phyloP scores from a whole-genome alignment of 768 basidiomycete genomes.

The Russula brevipes region DNA sequence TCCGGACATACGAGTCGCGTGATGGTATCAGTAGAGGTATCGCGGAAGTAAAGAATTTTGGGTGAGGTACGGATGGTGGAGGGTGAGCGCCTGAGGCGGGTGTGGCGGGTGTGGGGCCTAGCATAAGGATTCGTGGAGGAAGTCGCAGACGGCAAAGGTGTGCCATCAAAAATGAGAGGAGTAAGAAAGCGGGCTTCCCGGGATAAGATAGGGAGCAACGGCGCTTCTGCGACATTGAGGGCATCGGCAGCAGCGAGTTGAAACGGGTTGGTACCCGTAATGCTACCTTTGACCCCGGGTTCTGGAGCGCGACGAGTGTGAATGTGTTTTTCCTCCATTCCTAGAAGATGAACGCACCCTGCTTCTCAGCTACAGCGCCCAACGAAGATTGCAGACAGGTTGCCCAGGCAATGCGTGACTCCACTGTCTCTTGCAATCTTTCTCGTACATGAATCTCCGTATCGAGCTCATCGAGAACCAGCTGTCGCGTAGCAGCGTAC shows the following conservation, averaged over 20 bases:
- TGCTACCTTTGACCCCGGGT: not conserved
- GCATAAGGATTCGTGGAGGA: conserved; percentile 25
- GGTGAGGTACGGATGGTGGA: conserved; percentile 27
- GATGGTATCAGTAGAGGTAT: conserved; percentile 32
- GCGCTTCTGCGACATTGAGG: conserved; percentile 38
- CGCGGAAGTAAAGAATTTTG: conserved; percentile 36
- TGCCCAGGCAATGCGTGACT: conserved; percentile 46
- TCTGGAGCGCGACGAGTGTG: not conserved
- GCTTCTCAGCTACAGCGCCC: conserved; percentile 17
- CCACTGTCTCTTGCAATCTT: conserved; percentile 38
- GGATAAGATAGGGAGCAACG: conserved; percentile 38
- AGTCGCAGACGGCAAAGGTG: conserved; percentile 24
- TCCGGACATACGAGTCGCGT: conserved; percentile 40
- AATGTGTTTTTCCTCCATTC: not conserved
- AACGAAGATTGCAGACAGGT: conserved; percentile 37
- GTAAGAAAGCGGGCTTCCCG: conserved; percentile 25
- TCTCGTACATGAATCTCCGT: conserved; percentile 42
- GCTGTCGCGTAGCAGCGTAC: conserved; percentile 21
- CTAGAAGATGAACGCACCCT: not conserved
- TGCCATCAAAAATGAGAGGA: conserved; percentile 26
- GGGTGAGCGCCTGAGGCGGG: conserved; percentile 25
- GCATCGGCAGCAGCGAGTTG: conserved; percentile 41
- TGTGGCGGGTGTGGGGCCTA: conserved; percentile 31
- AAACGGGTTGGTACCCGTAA: conserved; percentile 27
- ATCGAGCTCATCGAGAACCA: conserved; percentile 39